A percentile compares a stretch with the other conserved stretches of the same genome.
Conservation (phyloP, 345 rosid species). For the Euphorbia lathyris region DNA sequence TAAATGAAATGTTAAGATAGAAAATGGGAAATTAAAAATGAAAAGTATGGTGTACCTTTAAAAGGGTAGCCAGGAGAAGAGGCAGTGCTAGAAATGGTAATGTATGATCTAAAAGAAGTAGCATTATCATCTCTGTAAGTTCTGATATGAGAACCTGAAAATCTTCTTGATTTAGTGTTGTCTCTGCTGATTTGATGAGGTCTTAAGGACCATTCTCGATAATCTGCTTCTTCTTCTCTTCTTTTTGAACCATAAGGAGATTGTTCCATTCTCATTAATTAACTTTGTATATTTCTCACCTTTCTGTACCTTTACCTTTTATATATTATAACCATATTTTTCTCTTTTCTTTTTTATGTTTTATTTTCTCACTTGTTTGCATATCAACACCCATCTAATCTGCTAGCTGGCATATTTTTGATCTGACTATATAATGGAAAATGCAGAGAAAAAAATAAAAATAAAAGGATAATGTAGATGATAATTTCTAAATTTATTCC, state of each 20-base stretch:
- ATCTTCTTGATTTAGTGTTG: slow-evolving; percentile 52
- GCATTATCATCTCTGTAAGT: slow-evolving; percentile 65
- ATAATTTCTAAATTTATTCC: too few species aligned
- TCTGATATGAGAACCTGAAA: slow-evolving; percentile 72
- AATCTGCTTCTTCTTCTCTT: slow-evolving; percentile 41
- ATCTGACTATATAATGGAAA: too few species aligned
- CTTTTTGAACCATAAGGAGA: slow-evolving; percentile 21
- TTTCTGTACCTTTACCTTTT: not conserved
- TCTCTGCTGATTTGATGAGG: slow-evolving; percentile 50
- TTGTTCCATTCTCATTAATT: slow-evolving; percentile 28
- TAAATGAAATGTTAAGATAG: not conserved
- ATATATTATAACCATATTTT: not conserved
- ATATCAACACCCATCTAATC: not conserved
- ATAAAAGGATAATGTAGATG: too few species aligned
- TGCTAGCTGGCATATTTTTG: not conserved
- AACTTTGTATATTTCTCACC: not conserved
- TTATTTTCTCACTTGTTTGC: not conserved
- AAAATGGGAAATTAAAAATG: not conserved
- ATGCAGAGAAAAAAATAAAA: too few species aligned
- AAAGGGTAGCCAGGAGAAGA: slow-evolving; percentile 81
- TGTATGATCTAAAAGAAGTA: slow-evolving; percentile 54
- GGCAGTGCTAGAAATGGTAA: slow-evolving; percentile 79
- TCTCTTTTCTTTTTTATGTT: not conserved
- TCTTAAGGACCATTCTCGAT: slow-evolving; percentile 54
- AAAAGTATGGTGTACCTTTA: slow-evolving; percentile 1